A percentile compares a stretch with the other conserved stretches of the same genome.
Conservation (phyloP, 2,329 filamentous ascomycete genomes). For the Fusarium abutilonis region DNA sequence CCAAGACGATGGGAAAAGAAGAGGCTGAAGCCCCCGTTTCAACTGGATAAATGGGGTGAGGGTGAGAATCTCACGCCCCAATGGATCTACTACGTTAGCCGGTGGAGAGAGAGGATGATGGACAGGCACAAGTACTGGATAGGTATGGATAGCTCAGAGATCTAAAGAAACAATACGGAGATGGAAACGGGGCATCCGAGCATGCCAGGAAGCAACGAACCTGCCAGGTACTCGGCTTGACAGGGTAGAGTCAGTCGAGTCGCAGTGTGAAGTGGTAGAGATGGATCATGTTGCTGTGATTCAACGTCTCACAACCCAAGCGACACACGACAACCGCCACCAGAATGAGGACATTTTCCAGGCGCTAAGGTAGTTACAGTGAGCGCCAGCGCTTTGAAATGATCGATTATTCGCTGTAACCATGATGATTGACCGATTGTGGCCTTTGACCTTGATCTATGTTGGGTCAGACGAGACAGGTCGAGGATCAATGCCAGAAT, state of each 20-base stretch:
- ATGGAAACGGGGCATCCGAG: slow-evolving; percentile 20
- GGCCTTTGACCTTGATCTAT: slow-evolving; percentile 8
- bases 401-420: slow-evolving; percentile 9
- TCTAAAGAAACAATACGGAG: slow-evolving; percentile 30
- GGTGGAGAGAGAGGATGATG: slow-evolving; percentile 39
- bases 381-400: slow-evolving; percentile 12
- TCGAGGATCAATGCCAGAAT: slow-evolving; percentile 35
- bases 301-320: slow-evolving; percentile 40
- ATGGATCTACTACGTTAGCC: slow-evolving; percentile 25
- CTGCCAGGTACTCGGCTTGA: slow-evolving; percentile 23
- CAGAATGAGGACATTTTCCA: slow-evolving; percentile 9
- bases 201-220: slow-evolving; percentile 21
- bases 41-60: slow-evolving; percentile 31
- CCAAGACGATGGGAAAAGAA: slow-evolving; percentile 20
- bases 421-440: slow-evolving; percentile 14
- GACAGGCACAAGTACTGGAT: slow-evolving; percentile 30
- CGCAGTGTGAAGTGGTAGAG: slow-evolving; percentile 18
- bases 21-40: slow-evolving; percentile 22
- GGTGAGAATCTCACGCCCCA: slow-evolving; percentile 41
- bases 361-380: slow-evolving; percentile 12
- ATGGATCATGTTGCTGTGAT: slow-evolving; percentile 25
- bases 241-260: slow-evolving; percentile 25
- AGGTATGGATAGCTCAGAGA: slow-evolving; percentile 34
- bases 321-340: slow-evolving; percentile 40
- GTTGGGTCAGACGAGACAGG: slow-evolving; percentile 31